Evolutionary conservation across 2,329 filamentous ascomycete species (phyloP), one percentile per base, ranked within the genome.

Genomic region (Fusarium sulawesiense): DNA sequence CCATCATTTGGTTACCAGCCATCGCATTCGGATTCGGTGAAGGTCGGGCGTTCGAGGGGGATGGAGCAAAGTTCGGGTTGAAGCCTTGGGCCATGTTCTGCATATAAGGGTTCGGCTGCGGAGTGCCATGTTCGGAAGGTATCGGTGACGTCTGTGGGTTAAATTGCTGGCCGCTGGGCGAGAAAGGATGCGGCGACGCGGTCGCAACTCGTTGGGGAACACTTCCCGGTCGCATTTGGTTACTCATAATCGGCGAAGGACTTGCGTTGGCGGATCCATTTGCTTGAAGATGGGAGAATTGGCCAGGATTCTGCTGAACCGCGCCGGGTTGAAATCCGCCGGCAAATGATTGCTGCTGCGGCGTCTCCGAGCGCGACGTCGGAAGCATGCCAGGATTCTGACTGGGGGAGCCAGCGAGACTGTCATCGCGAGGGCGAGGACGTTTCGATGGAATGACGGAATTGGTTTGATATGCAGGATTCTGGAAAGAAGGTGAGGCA

Each of bases 111-210:
- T 86, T 89, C 44, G 90, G 92, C 76, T 94, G 92, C 0, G 92
- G 91, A 11, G 92, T 94, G 60, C 89, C 86, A 73, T 93, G 91
- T 67, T 96, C 92, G 25, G 92, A 91, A 7, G 92, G 89, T 18
- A 91, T 88, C 13, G 93, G 92, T 4, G 93, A 96, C 64, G 91
- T 87, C 76, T 94, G 92, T 18, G 87, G 81, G 40, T 85, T 87
- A 74, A 93, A 92, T 76, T 92, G 91, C 73, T 92, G 91, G 32
- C 88, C 86, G 60, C 90, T 90, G 18, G 92, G 92, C 3, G 92
- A 94, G 78, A 97, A 97, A 2, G 93, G 93, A 79, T 96, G 95
- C 6, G 96, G 95, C 32, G 96, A 98, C 45, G 93, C 92, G 47
- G 95, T 98, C 71, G 94, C 92, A 79, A 98, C 93, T 76, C 94